Evolutionary conservation across 2,329 filamentous ascomycete species (phyloP), one percentile per base, ranked within the genome.

Genomic region (Cytospora piceicola): DNA sequence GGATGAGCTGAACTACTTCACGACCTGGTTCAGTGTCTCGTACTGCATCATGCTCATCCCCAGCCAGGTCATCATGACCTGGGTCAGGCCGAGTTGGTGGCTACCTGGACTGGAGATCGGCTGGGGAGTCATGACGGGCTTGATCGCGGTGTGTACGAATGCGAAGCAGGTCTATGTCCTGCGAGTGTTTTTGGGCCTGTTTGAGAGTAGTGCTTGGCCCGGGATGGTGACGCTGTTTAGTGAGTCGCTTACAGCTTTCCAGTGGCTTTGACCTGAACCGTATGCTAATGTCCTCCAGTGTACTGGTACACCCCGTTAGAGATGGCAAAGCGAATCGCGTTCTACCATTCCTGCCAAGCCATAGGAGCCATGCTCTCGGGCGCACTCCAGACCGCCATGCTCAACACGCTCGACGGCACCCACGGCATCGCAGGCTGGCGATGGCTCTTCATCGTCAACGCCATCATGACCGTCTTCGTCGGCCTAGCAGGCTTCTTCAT

Each of bases 381-480:
- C 0, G 85, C 83, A 46, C 72, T 86, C 0, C 82, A 85, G 70
- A 80, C 82, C 7, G 83, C 82, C 3, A 81, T 83, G 3, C 82
- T 84, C 65, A 81, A 80, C 24, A 83, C 83, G 22, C 75, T 86
- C 0, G 81, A 83, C 22, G 81, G 82, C 0, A 75, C 78, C 1
- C 73, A 71, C 4, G 83, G 82, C 0, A 75, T 84, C 69, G 74
- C 81, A 0, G 83, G 83, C 0, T 85, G 83, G 82, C 72, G 79
- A 30, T 82, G 80, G 83, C 73, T 86, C 0, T 88, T 86, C 60
- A 79, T 87, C 29, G 84, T 87, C 53, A 85, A 86, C 66, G 83
- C 81, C 1, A 32, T 85, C 30, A 86, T 86, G 73, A 84, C 82
- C 1, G 76, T 86, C 2, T 79, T 81, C 0, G 79, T 85, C 12